Percentiles rank a stretch among this genome's conserved stretches.
phyloP scores from a whole-genome alignment of 1,284 basidiomycete genomes.

The Ganoderma sinense region DNA sequence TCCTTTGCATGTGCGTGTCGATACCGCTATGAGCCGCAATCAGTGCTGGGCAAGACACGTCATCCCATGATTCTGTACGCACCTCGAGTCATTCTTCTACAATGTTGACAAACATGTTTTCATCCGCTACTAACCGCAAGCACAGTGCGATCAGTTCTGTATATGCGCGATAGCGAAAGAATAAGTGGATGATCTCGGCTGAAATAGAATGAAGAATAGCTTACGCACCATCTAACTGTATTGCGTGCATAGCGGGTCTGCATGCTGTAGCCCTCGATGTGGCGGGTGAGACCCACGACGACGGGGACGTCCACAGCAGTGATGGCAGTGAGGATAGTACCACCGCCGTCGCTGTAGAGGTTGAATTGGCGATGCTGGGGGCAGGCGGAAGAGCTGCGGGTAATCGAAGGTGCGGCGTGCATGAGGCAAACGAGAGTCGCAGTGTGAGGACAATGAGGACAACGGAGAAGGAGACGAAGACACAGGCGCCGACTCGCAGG shows the following conservation, averaged over 20 bases:
- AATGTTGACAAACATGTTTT: constrained; percentile 95
- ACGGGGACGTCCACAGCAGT: constrained; percentile 92
- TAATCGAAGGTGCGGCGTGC: constrained; percentile 41
- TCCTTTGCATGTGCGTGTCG: constrained; percentile 93
- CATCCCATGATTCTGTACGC: constrained; percentile 29
- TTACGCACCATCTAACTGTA: constrained; percentile 80
- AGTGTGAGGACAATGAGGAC: constrained; percentile 20
- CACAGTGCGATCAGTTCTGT: constrained; percentile 91
- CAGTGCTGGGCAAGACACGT: constrained; percentile 11
- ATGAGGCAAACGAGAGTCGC: too few relatives aligned
- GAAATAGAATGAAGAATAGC: constrained; percentile 19
- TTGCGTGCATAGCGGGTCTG: constrained; percentile 97
- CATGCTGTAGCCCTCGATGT: constrained; percentile 93
- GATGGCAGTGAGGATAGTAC: constrained; percentile 94
- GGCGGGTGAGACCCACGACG: constrained; percentile 93
- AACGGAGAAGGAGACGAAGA: constrained; percentile 13
- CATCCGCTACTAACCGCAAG: constrained; percentile 95
- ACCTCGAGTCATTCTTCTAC: constrained; percentile 94
- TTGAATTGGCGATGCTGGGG: constrained; percentile 78
- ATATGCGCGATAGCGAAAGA: constrained; percentile 24
- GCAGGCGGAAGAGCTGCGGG: constrained; percentile 44
- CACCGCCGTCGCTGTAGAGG: constrained; percentile 91
- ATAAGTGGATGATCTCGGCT: constrained; percentile 9
- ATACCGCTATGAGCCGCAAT: constrained; percentile 76
- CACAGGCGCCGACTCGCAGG: too few relatives aligned